Conservation (phyloP, 192 early-diverging fungal species). For the Phlyctochytrium planicorne region DNA sequence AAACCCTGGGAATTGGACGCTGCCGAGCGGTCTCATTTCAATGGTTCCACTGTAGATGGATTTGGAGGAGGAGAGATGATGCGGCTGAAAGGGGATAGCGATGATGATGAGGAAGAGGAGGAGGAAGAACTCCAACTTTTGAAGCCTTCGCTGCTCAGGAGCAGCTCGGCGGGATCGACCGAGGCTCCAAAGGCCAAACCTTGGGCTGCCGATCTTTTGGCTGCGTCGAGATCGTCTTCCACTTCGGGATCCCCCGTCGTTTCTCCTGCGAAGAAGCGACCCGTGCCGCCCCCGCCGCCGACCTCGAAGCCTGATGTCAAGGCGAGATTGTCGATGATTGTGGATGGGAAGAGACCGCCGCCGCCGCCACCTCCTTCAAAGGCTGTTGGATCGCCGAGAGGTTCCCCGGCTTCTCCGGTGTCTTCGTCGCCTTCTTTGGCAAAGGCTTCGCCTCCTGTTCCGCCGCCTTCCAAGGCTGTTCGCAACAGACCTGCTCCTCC, state of each 20-base stretch:
- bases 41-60: too few species aligned
- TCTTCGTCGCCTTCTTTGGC: too few species aligned
- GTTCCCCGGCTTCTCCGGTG: background rate
- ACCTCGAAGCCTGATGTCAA: background rate
- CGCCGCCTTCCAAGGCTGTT: background rate
- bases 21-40: too few species aligned
- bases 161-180: too few species aligned
- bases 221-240: too few species aligned
- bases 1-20: background rate
- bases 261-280: background rate
- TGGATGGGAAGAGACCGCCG: constrained; percentile 1
- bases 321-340: too few species aligned
- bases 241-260: background rate
- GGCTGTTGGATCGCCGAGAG: background rate
- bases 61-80: too few species aligned
- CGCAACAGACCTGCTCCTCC: background rate
- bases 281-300: background rate
- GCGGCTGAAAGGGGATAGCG: too few species aligned
- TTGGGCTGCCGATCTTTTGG: too few species aligned
- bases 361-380: background rate
- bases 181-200: too few species aligned
- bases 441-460: background rate
- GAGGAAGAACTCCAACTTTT: background rate
- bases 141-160: background rate
- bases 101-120: background rate